Percentiles rank a stretch among this genome's conserved stretches.
These are phyloP conservation scores for Pontederia paniculata DNA, from an alignment of 176 grass and related monocot species.

Conservation along the genomic window DNA sequence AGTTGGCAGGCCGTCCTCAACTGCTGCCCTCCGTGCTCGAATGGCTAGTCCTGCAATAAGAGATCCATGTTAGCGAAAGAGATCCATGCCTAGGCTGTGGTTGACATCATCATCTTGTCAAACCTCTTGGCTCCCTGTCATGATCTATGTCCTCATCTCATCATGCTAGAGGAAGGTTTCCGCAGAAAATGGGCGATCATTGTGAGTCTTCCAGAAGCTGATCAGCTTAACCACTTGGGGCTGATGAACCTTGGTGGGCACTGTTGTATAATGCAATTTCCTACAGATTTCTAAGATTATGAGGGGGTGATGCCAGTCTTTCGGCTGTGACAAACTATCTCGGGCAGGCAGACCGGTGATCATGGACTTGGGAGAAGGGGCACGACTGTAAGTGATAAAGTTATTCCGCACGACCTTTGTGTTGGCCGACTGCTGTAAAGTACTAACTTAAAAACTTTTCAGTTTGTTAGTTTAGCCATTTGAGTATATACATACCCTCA, in stretches of 20 bases:
- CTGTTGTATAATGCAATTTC: conserved; percentile 10
- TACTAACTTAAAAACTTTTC: conserved; percentile 48
- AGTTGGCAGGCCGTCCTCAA: conserved; percentile 53
- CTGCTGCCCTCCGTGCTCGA: conserved; percentile 34
- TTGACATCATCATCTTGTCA: neutral
- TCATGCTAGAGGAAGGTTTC: neutral
- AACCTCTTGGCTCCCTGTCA: neutral
- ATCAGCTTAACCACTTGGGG: neutral
- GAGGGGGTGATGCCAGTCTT: neutral
- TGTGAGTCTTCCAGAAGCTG: neutral
- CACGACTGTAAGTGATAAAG: neutral
- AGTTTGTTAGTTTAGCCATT: conserved; percentile 36
- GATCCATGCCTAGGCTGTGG: neutral
- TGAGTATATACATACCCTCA: conserved; percentile 23
- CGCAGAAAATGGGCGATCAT: neutral
- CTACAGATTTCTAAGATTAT: neutral
- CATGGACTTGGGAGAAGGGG: conserved; percentile 7
- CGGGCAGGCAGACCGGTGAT: conserved; percentile 23
- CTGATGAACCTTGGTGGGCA: neutral
- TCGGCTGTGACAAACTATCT: conserved; percentile 1
- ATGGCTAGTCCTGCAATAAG: conserved; percentile 44
- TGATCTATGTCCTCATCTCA: neutral
- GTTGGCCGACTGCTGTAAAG: conserved; percentile 42
- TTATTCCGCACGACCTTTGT: conserved; percentile 17
- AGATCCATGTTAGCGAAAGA: conserved; percentile 29